Base-by-base conservation (phyloP, 192 early-diverging fungal species). In the Backusella tuberculispora region DNA sequence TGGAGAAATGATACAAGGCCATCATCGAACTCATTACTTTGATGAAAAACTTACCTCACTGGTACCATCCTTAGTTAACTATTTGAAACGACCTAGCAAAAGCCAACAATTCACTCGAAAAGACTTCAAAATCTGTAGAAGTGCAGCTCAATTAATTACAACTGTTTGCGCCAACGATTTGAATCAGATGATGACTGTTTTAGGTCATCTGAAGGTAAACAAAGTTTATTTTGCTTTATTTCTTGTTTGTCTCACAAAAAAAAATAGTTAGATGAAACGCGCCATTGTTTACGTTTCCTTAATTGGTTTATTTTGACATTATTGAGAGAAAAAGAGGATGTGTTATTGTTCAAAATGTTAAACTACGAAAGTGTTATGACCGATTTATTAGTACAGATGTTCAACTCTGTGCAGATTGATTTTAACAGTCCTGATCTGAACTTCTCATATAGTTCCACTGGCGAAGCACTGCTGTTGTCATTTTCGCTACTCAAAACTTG, bases 231-330 rank as follows among this genome's bases (percentile, higher is more conserved):
- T 5, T 8, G 12, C 12, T 60, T 26, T 60, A 53, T 53, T 21
- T 21, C n/a, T 29, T 60, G 13, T 26, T 60, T 60, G 53, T 60
- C 53, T 60, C 0, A 60, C 53, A 60, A 26, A 70, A 47, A 41
- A 63, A 66, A 42, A 38, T 63, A 85, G 84, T 50, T 76, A 17
- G 73, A 76, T 64, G 82, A 85, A 68, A 47, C 79, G 2, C 66
- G 79, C 26, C 71, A 78, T 17, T 81, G 77, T 34, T 47, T 83
- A 26, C 73, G 82, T n/a, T 79, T 83, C 46, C 67, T 85, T 13
- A 81, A 76, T 69, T 85, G 84, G 84, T 81, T 85, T 65, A 50
- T 85, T 9, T 63, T 85, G 19, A 69, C 67, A n/a, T 41, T 83
- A 19, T 56, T 76, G 10, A 34, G 64, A 6, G 65, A 75, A 40